These are phyloP conservation scores for barrel medic (Medicago truncatula) DNA, from an alignment of 306 rosid genomes.

Conservation along the genomic window MtrunA17r5.0-ANR NC_053049.1:27226001-27226500, in stretches of 20 bases:
- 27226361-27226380: conserved; percentile 93
- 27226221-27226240: neutral
- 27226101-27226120: too few species aligned
- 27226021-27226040: too few species aligned
- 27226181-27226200: too few species aligned
- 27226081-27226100: too few species aligned
- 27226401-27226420: conserved; percentile 77
- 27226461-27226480: conserved; percentile 82
- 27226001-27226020: too few species aligned
- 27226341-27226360: conserved; percentile 86
- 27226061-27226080: too few species aligned
- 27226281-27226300: conserved; percentile 56
- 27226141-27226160: conserved; percentile 6
- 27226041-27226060: too few species aligned
- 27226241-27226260: neutral
- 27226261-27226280: conserved; percentile 26
- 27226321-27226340: conserved; percentile 83
- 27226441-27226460: conserved; percentile 69
- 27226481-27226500: conserved; percentile 88
- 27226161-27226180: neutral
- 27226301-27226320: conserved; percentile 77
- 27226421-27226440: conserved; percentile 58
- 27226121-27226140: too few species aligned
- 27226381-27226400: conserved; percentile 69
- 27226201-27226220: neutral